Percentiles rank a stretch among this genome's conserved stretches.
Evolutionary conservation across 2,329 filamentous ascomycete species (phyloP).

Genomic region (Fusarium decemcellulare): DNA sequence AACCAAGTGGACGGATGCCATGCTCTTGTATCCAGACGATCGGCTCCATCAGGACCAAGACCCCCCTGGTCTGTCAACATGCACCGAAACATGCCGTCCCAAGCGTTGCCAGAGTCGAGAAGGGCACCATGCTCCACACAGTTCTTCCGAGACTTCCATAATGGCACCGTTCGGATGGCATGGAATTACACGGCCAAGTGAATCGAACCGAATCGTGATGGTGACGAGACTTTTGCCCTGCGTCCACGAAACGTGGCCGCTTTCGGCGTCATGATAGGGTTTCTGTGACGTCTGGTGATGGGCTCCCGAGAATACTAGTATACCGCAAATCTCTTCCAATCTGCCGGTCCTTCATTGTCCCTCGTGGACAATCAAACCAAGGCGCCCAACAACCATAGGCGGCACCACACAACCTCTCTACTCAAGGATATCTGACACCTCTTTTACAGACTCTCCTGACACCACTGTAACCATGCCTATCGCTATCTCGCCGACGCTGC

Average conservation of each 20-base stretch:
- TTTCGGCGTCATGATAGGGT: constrained; percentile 37
- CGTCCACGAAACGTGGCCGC: constrained; percentile 38
- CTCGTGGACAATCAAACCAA: constrained; percentile 13
- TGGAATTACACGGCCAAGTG: constrained; percentile 25
- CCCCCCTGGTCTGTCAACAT: constrained; percentile 33
- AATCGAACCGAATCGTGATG: constrained; percentile 7
- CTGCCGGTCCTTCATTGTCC: constrained; percentile 22
- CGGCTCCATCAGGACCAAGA: constrained; percentile 1
- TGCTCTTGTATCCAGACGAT: constrained; percentile 34
- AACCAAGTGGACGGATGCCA: constrained; percentile 37
- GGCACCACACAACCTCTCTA: background rate
- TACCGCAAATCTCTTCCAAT: constrained; percentile 20
- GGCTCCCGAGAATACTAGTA: constrained; percentile 37
- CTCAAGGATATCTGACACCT: constrained; percentile 26
- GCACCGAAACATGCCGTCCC: constrained; percentile 25
- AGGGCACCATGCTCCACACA: constrained; percentile 40
- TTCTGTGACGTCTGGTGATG: constrained; percentile 13
- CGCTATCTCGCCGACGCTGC: constrained; percentile 56
- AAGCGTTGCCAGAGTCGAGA: constrained; percentile 2
- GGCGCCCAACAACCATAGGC: constrained; percentile 8
- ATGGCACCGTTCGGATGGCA: constrained; percentile 37
- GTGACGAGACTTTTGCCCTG: constrained; percentile 33
- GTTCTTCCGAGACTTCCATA: constrained; percentile 25
- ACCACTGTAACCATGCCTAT: constrained; percentile 60
- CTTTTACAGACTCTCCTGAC: constrained; percentile 10